Evolutionary conservation across 2,329 filamentous ascomycete species (phyloP).

Genomic region (Emergomyces africanus): DNA sequence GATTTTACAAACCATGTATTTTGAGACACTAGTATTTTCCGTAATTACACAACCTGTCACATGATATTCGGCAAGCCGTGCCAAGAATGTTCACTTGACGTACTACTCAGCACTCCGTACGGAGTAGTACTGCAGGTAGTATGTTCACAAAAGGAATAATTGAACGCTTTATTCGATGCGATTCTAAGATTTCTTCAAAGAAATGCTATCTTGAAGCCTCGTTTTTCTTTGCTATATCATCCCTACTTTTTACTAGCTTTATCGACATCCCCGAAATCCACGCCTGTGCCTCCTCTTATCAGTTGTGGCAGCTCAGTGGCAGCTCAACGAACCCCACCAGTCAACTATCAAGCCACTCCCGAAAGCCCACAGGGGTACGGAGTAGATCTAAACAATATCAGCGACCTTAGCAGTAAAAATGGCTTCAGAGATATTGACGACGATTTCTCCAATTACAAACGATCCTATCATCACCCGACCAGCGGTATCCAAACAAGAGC

Average conservation of each 20-base stretch:
- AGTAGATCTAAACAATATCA: neutral
- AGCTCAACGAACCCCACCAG: neutral
- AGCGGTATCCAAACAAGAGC: conserved; percentile 57
- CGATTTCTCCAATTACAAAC: conserved; percentile 84
- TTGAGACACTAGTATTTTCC: too few relatives aligned
- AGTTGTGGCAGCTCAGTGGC: neutral
- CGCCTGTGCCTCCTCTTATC: neutral
- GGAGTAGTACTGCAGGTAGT: too few relatives aligned
- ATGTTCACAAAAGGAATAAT: too few relatives aligned
- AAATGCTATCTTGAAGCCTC: neutral
- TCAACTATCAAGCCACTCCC: neutral
- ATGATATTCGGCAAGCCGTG: too few relatives aligned
- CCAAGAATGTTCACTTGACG: too few relatives aligned
- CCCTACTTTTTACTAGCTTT: neutral
- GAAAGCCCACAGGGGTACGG: neutral
- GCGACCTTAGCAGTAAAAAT: conserved; percentile 20
- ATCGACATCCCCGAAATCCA: neutral
- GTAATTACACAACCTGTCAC: too few relatives aligned
- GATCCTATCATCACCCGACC: conserved; percentile 68
- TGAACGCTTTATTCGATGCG: too few relatives aligned
- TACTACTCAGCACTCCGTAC: too few relatives aligned
- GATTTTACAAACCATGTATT: too few relatives aligned
- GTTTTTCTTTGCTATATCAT: neutral
- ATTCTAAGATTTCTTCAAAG: neutral
- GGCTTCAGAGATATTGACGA: conserved; percentile 50